phyloP scores from a whole-genome alignment of 2,329 filamentous ascomycete genomes.

The Colletotrichum horii region DNA sequence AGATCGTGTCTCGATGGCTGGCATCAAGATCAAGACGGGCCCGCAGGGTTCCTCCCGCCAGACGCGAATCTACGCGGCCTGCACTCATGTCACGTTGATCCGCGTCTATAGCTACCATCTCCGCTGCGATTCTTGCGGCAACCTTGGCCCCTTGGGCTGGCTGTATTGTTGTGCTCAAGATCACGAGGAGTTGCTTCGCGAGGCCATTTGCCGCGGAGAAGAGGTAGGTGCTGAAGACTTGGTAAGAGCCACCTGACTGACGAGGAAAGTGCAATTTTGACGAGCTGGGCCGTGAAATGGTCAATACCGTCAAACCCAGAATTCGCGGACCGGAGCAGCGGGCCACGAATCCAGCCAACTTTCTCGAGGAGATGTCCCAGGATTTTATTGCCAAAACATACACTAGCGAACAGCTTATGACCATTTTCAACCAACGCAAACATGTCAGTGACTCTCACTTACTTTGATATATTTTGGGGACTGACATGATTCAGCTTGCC shows the following conservation, averaged over 20 bases:
- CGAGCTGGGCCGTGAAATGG: slow-evolving; percentile 36
- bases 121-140: slow-evolving; percentile 64
- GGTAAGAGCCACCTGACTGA: slow-evolving; percentile 21
- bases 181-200: slow-evolving; percentile 41
- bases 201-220: slow-evolving; percentile 35
- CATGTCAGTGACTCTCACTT: slow-evolving; percentile 39
- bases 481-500: not conserved
- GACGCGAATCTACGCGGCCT: slow-evolving; percentile 34
- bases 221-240: slow-evolving; percentile 24
- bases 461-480: too few relatives aligned
- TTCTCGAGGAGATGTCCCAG: slow-evolving; percentile 48
- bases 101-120: slow-evolving; percentile 62
- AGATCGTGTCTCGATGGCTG: not conserved
- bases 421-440: slow-evolving; percentile 55
- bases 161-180: slow-evolving; percentile 78
- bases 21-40: slow-evolving; percentile 6
- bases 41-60: not conserved
- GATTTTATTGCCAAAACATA: slow-evolving; percentile 47
- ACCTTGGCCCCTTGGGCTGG: slow-evolving; percentile 67
- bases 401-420: slow-evolving; percentile 49
- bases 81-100: slow-evolving; percentile 73
- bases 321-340: slow-evolving; percentile 45
- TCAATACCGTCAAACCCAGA: slow-evolving; percentile 37
- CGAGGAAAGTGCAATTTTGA: slow-evolving; percentile 36
- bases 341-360: slow-evolving; percentile 43